Base-by-base conservation (phyloP, 2,329 filamentous ascomycete species). In the Fonsecaea monophora region DNA sequence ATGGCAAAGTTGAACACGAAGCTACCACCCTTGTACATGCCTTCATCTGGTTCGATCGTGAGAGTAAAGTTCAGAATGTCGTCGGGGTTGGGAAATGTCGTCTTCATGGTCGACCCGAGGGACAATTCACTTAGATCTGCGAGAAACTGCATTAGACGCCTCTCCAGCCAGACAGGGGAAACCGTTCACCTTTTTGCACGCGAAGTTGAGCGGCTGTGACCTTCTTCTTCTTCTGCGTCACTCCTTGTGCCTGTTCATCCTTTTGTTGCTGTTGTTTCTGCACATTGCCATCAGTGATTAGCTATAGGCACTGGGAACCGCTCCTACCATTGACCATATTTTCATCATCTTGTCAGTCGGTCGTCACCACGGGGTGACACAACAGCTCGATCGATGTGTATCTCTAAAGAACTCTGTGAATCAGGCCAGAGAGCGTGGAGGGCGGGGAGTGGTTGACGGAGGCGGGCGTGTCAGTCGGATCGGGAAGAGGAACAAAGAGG, bases 251-350 rank as follows among this genome's bases (percentile, higher is more conserved):
- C 75, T 92, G 94, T 82, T 96, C 92, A 82, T 97, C 92, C 85
- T 97, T 92, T 85, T 97, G 92, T 82, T 97, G 95, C 84, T 96
- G 94, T 90, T 96, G 80, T 75, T 81, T 78, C 76, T 79, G 61
- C 68, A 60, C 3, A 25, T 32, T 30, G 7, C 15, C 32, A 50
- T 67, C 53, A 66, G 60, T 37, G 10, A 5, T n/a, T 6, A 6
- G 30, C 62, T 12, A 61, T 34, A 54, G 30, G 48, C 6, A 34
- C 45, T 37, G 25, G 63, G 73, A 38, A 30, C 45, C 34, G 45
- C 48, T 53, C 85, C 60, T 84, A 96, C 93, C 94, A 98, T 97
- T 75, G 93, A 96, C 95, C 94, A 98, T 85, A 98, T 97, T 84
- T 98, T 98, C 85, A 97, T 86, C 95, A 98, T 98, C 77, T 84